Base-by-base conservation (phyloP, 306 rosid species). In the Echinosophora koreensis region DNA sequence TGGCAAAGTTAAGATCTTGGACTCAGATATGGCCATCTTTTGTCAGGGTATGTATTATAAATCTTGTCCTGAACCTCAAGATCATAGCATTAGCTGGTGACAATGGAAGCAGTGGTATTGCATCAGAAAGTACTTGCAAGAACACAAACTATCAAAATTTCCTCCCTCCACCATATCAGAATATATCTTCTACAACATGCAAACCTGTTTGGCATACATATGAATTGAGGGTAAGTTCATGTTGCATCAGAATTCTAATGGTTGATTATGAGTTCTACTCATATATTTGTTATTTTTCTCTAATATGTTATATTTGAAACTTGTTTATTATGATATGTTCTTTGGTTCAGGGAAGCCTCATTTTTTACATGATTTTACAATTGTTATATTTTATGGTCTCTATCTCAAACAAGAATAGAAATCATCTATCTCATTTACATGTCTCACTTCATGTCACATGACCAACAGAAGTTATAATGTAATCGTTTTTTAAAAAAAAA, bases 151-250 rank as follows among this genome's bases (percentile, higher is more conserved):
- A 88, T 74, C 89, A 84, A 54, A 80, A 76, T 76, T 95, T 92
- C 67, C 94, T 95, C 60, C 99, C 92, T 9, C 92, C 99, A 28
- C 99, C 99, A 0, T 95, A 83, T 81, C 86, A 85, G 54, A 95
- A 95, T 66, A 70, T 90, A 73, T 74, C 99, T 56, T 65, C 84
- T 69, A 73, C 85, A 56, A 69, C 83, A 42, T 95, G 99, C 80
- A 92, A 67, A 80, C 97, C 98, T 56, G 82, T 95, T 12, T 95
- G 99, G 99, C 85, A 91, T 77, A 89, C 94, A 59, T 95, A 84
- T 79, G 93, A 90, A 47, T 73, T 95, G 82, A 88, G 97, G 91
- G 97, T 92, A 85, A 77, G 94, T 84, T 77, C 73, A 8, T 49
- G 56, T 57, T 74, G 51, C 52, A 50, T 50, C 22, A 9, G 3